phyloP scores from a whole-genome alignment of 768 basidiomycete species.

The Lactarius psammicola region DNA sequence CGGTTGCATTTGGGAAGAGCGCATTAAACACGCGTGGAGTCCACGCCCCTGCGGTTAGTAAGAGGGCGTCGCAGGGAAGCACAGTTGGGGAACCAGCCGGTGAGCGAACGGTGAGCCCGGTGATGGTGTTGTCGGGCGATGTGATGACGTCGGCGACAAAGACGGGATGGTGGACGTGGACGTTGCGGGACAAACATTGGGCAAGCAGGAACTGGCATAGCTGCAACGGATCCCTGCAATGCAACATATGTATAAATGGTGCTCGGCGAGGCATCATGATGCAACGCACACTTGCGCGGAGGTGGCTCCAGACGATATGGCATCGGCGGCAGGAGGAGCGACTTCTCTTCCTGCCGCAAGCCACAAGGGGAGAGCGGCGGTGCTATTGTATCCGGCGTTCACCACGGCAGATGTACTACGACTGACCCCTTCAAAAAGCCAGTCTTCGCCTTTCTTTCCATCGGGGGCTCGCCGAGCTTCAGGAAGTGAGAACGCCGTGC shows the following conservation, averaged over 20 bases:
- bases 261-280: slow-evolving; percentile 14
- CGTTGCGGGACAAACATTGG: slow-evolving; percentile 33
- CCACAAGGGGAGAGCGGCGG: slow-evolving; percentile 11
- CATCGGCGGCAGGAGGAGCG: slow-evolving; percentile 2
- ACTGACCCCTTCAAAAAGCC: slow-evolving; percentile 33
- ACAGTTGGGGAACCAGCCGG: slow-evolving; percentile 19
- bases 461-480: slow-evolving; percentile 4
- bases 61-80: slow-evolving; percentile 35
- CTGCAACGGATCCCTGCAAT: slow-evolving; percentile 32
- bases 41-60: slow-evolving; percentile 42
- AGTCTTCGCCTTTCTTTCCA: slow-evolving; percentile 31
- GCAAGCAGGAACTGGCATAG: slow-evolving; percentile 37
- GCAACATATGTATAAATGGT: neutral
- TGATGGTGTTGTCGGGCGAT: slow-evolving; percentile 25
- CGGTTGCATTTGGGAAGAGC: slow-evolving; percentile 35
- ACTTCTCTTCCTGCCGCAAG: slow-evolving; percentile 5
- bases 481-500: slow-evolving; percentile 34
- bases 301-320: slow-evolving; percentile 32
- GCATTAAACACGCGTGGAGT: slow-evolving; percentile 36
- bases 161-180: slow-evolving; percentile 33
- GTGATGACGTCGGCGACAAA: slow-evolving; percentile 27
- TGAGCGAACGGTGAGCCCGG: slow-evolving; percentile 14
- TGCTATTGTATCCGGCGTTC: neutral
- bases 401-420: slow-evolving; percentile 29
- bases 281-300: slow-evolving; percentile 37